Percentiles rank a stretch among this genome's conserved stretches.
These are phyloP conservation scores for Kickxella alabastrina DNA, from an alignment of 192 early-diverging fungal species.

Conservation along the genomic window DNA sequence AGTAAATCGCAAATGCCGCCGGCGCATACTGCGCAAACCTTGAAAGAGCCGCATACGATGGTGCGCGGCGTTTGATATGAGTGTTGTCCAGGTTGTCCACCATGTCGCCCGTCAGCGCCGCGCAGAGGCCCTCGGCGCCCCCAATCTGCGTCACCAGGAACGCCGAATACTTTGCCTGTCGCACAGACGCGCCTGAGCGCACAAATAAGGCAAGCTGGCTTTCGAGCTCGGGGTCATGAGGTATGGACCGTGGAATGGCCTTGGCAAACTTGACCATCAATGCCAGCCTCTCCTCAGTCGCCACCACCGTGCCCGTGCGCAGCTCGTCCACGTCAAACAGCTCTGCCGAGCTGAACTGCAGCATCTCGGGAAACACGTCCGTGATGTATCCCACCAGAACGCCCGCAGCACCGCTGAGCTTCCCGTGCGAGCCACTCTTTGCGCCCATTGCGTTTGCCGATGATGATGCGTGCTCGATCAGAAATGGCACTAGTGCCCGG, in stretches of 20 bases:
- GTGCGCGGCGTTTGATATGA: conserved; percentile 21
- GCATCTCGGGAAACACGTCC: conserved; percentile 42
- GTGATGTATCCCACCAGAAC: conserved; percentile 25
- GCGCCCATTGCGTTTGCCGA: neutral
- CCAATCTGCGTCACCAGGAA: conserved; percentile 64
- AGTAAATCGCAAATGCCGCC: conserved; percentile 52
- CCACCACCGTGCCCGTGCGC: conserved; percentile 1
- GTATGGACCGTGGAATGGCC: conserved; percentile 55
- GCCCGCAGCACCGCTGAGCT: conserved; percentile 20
- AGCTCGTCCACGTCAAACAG: conserved; percentile 36
- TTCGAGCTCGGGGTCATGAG: conserved; percentile 23
- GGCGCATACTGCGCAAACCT: conserved; percentile 62
- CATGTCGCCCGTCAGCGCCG: conserved; percentile 49
- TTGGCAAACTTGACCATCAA: conserved; percentile 72
- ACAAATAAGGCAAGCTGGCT: conserved; percentile 50
- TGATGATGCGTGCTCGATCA: conserved; percentile 55
- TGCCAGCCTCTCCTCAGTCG: conserved; percentile 27
- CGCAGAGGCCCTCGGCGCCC: conserved; percentile 47
- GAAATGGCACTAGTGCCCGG: conserved; percentile 56
- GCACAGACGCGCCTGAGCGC: conserved; percentile 51
- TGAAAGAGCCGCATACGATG: conserved; percentile 55
- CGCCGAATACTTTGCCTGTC: conserved; percentile 69
- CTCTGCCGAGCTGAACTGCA: conserved; percentile 24
- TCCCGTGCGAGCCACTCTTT: neutral
- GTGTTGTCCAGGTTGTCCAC: conserved; percentile 31